Evolutionary conservation across 768 basidiomycete species (phyloP), one percentile per base, ranked within the genome.

Genomic region (Boletus sp.): DNA sequence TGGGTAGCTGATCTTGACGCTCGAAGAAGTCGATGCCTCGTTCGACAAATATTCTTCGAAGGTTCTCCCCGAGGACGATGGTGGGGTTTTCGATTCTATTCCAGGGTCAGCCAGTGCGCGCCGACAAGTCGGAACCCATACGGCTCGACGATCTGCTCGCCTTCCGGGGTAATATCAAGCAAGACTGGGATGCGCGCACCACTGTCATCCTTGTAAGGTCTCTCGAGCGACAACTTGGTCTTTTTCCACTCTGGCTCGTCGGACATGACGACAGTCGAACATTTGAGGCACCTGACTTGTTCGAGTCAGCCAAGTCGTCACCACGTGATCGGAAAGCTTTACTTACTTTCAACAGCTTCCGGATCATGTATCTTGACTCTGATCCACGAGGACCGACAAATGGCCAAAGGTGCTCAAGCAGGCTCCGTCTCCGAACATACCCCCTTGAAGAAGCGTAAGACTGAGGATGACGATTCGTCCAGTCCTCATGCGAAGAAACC

Each of bases 11-110:
- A 44, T 72, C 71, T 58, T 77, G 71, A 48, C 76, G 75, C 41
- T 92, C 87, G 64, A 91, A 90, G 63, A 92, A 90, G 64, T 91
- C 87, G 36, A 75, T 49, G 2, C 92, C 91, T 39, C 90, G 83
- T 66, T 94, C 92, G 28, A 74, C 57, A 57, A 92, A 89, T 50
- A 94, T 84, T 52, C 89, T 79, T 41, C 80, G 75, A 30, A 94
- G 73, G 44, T 84, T 86, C 42, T 84, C 77, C 29, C 84, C 85
- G n/a, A 92, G 77, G 49, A 76, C 72, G 50, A 83, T 78, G 14
- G 82, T 76, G 4, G 84, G 76, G 57, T 81, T 80, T 62, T 85
- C 81, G 64, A 79, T 78, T 45, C 84, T 86, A 44, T 55, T 60
- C 50, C 55, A 51, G 50, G 61, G 56, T 67, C 47, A 67, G 67